Base-by-base conservation (phyloP, 2,329 filamentous ascomycete species). In the Calonectria fujianensis region DNA sequence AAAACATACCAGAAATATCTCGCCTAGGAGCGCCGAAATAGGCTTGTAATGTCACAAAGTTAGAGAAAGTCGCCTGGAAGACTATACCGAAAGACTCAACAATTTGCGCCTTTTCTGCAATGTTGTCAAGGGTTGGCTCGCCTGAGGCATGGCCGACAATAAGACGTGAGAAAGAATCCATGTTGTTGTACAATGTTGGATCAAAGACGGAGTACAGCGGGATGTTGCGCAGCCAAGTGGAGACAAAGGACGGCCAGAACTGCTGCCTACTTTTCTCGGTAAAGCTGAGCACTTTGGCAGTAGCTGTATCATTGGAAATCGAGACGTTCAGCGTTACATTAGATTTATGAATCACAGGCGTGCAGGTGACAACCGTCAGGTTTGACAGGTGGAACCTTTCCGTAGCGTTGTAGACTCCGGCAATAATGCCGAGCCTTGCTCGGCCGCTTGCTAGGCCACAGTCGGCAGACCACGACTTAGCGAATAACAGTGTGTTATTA, bases 211-310 rank as follows among this genome's bases (percentile, higher is more conserved):
- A 27, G 24, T 52, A 52, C 27, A 14, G 4, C 1, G 50, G 50
- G 24, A 52, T 52, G 13, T 18, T 29, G 14, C 24, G n/a, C 24
- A 52, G 50, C 50, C 50, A 52, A 27, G 50, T 6, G 27, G 50
- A 52, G 7, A 52, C 50, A 18, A 52, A 52, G 50, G 18, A 52
- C n/a, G 50, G 50, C 50, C 50, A 52, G 50, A 52, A 52, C 27
- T 27, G 10, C 16, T 52, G 24, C 4, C 13, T 52, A 6, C 50
- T 52, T 24, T 31, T 52, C 50, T 52, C 50, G 18, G 50, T 52
- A 16, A 52, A 52, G 27, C 24, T 29, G n/a, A 52, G 5, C 24
- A 52, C 50, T 29, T 52, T 29, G 3, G 50, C 27, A 8, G 24
- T 52, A 13, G 11, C 50, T 52, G 27, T 16, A 16, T 52, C 24